phyloP scores from a whole-genome alignment of 2,329 filamentous ascomycete species.

The Byssoonygena ceratinophila region DNA sequence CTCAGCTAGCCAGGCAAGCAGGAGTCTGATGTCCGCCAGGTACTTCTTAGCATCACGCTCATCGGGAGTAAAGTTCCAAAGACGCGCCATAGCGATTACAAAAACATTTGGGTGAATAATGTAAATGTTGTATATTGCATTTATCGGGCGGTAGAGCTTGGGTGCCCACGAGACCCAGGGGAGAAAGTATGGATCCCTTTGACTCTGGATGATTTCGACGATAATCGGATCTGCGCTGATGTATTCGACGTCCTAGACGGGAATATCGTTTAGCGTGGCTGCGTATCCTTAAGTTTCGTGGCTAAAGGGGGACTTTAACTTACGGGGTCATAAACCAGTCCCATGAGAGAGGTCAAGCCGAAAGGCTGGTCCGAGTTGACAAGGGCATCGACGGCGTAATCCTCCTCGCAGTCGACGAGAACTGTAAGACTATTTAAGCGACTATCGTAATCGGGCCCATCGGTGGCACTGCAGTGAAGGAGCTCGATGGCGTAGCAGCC shows the following conservation, averaged over 20 bases:
- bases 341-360: background rate
- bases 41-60: background rate
- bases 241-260: slow-evolving; percentile 2
- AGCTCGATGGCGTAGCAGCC: slow-evolving; percentile 8
- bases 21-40: background rate
- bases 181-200: background rate
- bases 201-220: slow-evolving; percentile 3
- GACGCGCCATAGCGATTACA: background rate
- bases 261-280: background rate
- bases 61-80: background rate
- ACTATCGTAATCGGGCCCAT: background rate
- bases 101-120: slow-evolving; percentile 3
- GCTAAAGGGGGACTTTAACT: background rate
- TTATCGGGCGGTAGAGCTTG: background rate
- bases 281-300: too few relatives aligned
- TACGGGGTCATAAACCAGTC: slow-evolving; percentile 6
- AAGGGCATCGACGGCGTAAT: background rate
- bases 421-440: background rate
- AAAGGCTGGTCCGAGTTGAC: background rate
- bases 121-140: background rate
- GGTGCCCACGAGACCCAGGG: background rate
- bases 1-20: background rate
- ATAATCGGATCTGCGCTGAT: slow-evolving; percentile 3
- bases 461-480: background rate
- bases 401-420: background rate